Evolutionary conservation across 2,329 filamentous ascomycete species (phyloP), one percentile per base, ranked within the genome.

Genomic region (Ascochyta fabae): DNA sequence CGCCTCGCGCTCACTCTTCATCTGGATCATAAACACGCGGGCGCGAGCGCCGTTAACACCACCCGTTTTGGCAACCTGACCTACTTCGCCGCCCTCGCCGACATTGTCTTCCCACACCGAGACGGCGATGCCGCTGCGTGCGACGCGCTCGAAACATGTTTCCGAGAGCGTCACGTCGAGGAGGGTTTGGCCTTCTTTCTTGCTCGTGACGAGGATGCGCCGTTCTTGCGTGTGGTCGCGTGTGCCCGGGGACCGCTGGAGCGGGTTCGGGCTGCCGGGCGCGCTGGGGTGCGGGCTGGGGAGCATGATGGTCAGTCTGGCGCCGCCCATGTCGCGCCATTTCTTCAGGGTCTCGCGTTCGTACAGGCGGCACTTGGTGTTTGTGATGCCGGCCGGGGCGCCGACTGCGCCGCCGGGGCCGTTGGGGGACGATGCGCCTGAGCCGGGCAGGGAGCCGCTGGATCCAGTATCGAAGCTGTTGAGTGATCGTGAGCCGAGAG

Each of bases 291-390:
- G 67, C n/a, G 75, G 75, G 57, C 65, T 73, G n/a, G 91, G 90
- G 16, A 87, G 85, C 72, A 92, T 87, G 67, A 99, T 92, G 15
- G 90, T 91, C 56, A 99, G 79, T 34, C 87, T 83, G 57, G 92
- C 96, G 65, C 91, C 88, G 61, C 95, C 94, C 79, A 93, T 87
- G 72, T 98, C 93, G 58, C 92, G 88, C 95, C 95, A 99, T 72
- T 94, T 94, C 12, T 86, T 81, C 1, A 85, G 81, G 9, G 80
- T 80, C 56, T 92, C 88, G 45, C 94, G 87, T 44, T 91, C 82
- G 73, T 98, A 96, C 12, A 98, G 84, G 33, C 92, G 84, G 65
- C 97, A 91, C 65, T 93, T 93, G 47, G 94, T 86, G 67, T 95
- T 92, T 50, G 88, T 88, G 53, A 91, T 87, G 49, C 88, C 89